Base-by-base conservation (phyloP, 1,284 basidiomycete genomes). In the Stygiomarasmius scandens region DNA sequence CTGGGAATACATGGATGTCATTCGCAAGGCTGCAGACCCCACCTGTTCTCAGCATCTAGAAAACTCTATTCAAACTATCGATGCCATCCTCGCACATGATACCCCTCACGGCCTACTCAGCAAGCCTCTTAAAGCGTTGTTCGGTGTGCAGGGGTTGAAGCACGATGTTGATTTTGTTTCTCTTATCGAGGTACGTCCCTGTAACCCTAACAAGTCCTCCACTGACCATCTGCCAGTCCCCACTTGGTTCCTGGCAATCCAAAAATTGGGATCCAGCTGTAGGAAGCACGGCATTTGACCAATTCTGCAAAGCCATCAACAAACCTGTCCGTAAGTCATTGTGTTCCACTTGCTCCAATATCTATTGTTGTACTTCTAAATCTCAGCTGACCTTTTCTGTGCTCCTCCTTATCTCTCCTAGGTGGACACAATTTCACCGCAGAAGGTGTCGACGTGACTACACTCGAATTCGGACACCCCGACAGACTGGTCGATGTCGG, bases 1-100 rank as follows among this genome's bases (percentile, higher is more conserved):
- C 65, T 92, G 90, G 89, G 84, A 92, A 72, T 97, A 96, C 74
- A 90, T 88, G 79, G 93, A 95, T 54, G 82, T 95, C 46, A 93
- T 97, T 66, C 85, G 92, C 43, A 77, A 78, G 22, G 89, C 89
- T 25, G 92, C 89, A 0, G 85, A 91, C 63, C 77, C 82, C 0
- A 80, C 76, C 32, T 97, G 95, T 69, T 85, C 90, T 10, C 68
- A 72, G 9, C 84, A 89, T 58, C 76, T 98, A 25, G 84, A 89
- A 64, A 78, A 81, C 5, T 77, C 89, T 0, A 80, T 95, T 55
- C 65, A 75, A 38, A 77, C 78, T 11, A 82, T 95, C 56, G 92
- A 94, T 56, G 50, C 71, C 2, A 73, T 93, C 10, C 80, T 92
- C 43, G 69, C 77, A 14, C 64, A 76, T 20, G 76, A 77, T 0